Evolutionary conservation across 805 yeast genomes (phyloP), one percentile per base, ranked within the genome.

Genomic region (Debaryomyces hansenii): DNA sequence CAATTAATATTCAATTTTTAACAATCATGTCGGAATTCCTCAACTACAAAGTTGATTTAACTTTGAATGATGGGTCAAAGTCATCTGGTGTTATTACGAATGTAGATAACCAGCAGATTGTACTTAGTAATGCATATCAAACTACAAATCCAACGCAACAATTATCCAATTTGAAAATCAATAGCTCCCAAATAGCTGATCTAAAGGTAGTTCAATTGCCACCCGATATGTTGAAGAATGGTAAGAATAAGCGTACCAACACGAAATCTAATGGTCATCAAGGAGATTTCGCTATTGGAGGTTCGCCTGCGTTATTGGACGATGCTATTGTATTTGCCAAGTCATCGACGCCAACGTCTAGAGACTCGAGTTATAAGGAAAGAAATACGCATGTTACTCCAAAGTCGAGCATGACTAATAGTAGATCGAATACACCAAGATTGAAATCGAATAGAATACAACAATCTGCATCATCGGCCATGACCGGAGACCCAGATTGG

Each of bases 181-280:
- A 41, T 44, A 79, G 80, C 31, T 40, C 54, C 10, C 66, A 66
- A 11, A 80, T 84, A 38, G 60, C 69, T 4, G 87, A 83, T 56
- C 65, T 84, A 60, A 77, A 75, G 48, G 87, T 84, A 7, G 51
- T 77, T 5, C 82, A 74, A 40, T 59, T 83, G n/a, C 85, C 87
- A 5, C 58, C 65, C 11, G 66, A 60, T 24, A 48, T 57, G 20
- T 18, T 48, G 40, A 57, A 55, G 35, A 40, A 46, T 15, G 53
- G 52, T 20, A 57, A 53, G 38, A 51, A 48, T 8, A 54, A 48
- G 27, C 60, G 54, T 38, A 40, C 41, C 8, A 31, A 18, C 27
- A 6, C 27, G 10, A 54, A 55, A 18, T 45, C 49, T 36, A 55
- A 56, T 31, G 57, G 48, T 48, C 49, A 39, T 49, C 34, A 31